A percentile compares a stretch with the other conserved stretches of the same genome.
These are phyloP conservation scores for Groenewaldozyma sp. DNA, from an alignment of 1,139 yeast genomes.

Conservation along the genomic window DNA sequence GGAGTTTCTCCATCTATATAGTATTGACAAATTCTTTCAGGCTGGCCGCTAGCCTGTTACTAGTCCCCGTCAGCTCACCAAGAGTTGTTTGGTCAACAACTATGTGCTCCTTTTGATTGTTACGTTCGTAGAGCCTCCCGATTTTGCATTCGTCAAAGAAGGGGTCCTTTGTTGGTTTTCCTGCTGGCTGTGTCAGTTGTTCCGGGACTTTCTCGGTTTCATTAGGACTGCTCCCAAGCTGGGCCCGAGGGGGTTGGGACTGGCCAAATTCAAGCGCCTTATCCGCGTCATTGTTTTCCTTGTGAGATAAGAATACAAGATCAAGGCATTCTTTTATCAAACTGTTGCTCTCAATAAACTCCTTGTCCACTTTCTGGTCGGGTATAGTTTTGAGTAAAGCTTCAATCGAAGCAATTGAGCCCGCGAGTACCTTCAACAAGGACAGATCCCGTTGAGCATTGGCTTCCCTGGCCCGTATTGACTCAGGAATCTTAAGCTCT, in stretches of 20 bases:
- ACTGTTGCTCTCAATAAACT: not conserved
- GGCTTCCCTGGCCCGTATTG: slow-evolving; percentile 6
- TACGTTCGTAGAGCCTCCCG: too few relatives aligned
- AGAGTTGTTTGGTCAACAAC: too few relatives aligned
- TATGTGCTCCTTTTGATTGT: too few relatives aligned
- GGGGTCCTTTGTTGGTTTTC: not conserved
- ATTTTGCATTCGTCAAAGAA: not conserved
- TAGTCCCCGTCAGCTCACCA: too few relatives aligned
- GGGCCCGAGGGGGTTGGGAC: too few relatives aligned
- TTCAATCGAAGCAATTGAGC: slow-evolving; percentile 13
- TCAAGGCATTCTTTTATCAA: slow-evolving; percentile 1
- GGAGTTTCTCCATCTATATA: too few relatives aligned
- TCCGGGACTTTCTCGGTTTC: too few relatives aligned
- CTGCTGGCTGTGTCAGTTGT: too few relatives aligned
- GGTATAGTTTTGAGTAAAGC: slow-evolving; percentile 10
- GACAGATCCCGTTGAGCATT: slow-evolving; percentile 12
- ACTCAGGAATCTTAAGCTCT: slow-evolving; percentile 10
- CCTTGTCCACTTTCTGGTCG: slow-evolving; percentile 4
- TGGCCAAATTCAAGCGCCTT: too few relatives aligned
- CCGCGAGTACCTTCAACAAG: slow-evolving; percentile 14
- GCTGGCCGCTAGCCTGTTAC: too few relatives aligned
- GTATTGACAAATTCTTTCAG: too few relatives aligned
- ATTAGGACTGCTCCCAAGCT: too few relatives aligned
- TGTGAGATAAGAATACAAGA: slow-evolving; percentile 5
- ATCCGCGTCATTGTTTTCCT: slow-evolving; percentile 5